These are phyloP conservation scores for Clonostachys rhizophaga DNA, from an alignment of 2,329 filamentous ascomycete genomes.

Conservation along the genomic window DNA sequence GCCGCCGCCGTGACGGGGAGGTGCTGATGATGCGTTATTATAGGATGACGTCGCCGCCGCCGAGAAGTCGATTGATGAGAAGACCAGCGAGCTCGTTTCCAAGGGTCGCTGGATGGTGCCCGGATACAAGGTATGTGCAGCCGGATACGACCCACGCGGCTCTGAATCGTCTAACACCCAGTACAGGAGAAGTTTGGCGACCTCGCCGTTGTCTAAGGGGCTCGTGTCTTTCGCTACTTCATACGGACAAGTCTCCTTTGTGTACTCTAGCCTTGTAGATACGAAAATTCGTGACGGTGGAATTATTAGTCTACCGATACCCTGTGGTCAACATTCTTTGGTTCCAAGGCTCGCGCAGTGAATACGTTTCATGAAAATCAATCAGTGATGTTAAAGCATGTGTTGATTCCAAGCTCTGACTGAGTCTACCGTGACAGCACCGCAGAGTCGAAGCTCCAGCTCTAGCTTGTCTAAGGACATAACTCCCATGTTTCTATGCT, in stretches of 20 bases:
- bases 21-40: conserved; percentile 13
- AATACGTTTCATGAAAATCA: too few relatives aligned
- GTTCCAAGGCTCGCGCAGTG: too few relatives aligned
- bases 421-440: too few relatives aligned
- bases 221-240: conserved; percentile 23
- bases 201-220: conserved; percentile 82
- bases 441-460: too few relatives aligned
- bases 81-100: conserved; percentile 88
- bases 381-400: too few relatives aligned
- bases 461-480: too few relatives aligned
- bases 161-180: conserved; percentile 35
- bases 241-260: conserved; percentile 36
- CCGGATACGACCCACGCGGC: neutral
- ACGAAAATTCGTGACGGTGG: conserved; percentile 30
- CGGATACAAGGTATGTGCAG: conserved; percentile 84
- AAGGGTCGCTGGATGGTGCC: conserved; percentile 98
- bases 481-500: too few relatives aligned
- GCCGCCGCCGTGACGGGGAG: neutral
- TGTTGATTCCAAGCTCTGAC: too few relatives aligned
- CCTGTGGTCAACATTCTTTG: too few relatives aligned
- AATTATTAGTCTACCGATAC: too few relatives aligned
- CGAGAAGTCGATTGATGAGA: conserved; percentile 95
- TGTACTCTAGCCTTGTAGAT: conserved; percentile 72
- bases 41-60: conserved; percentile 93
- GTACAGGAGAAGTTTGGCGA: conserved; percentile 97